phyloP scores from a whole-genome alignment of 2,329 filamentous ascomycete genomes.

The Fusarium cyanostomum region DNA sequence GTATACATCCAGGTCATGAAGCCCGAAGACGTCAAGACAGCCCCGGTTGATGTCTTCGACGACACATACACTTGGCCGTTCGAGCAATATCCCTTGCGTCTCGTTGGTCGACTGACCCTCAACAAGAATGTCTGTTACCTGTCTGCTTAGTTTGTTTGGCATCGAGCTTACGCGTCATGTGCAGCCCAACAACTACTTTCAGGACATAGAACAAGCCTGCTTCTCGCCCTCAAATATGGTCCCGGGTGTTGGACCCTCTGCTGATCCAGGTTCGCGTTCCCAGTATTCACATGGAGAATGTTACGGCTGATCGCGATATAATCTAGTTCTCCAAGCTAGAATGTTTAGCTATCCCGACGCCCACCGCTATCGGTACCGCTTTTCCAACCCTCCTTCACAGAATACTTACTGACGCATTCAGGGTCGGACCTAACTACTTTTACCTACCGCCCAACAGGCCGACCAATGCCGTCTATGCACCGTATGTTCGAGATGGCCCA shows the following conservation, averaged over 20 bases:
- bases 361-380: slow-evolving; percentile 60
- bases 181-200: slow-evolving; percentile 68
- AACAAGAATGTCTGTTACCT: slow-evolving; percentile 63
- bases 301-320: neutral
- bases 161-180: rapidly evolving
- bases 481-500: slow-evolving; percentile 40
- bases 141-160: rapidly evolving
- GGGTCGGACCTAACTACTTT: slow-evolving; percentile 64
- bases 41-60: slow-evolving; percentile 73
- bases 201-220: slow-evolving; percentile 74
- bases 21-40: slow-evolving; percentile 68
- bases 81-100: slow-evolving; percentile 66
- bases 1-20: slow-evolving; percentile 71
- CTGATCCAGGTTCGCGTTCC: slow-evolving; percentile 58
- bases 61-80: slow-evolving; percentile 77
- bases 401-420: slow-evolving; percentile 35
- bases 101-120: slow-evolving; percentile 69
- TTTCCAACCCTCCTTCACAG: rapidly evolving
- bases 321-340: slow-evolving; percentile 62
- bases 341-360: slow-evolving; percentile 71
- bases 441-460: slow-evolving; percentile 53
- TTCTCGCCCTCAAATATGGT: slow-evolving; percentile 74
- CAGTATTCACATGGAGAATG: neutral
- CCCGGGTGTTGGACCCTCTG: slow-evolving; percentile 69
- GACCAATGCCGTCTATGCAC: slow-evolving; percentile 34